phyloP scores from a whole-genome alignment of 148 eudicot genomes.

The Diospyros kaki region DNA sequence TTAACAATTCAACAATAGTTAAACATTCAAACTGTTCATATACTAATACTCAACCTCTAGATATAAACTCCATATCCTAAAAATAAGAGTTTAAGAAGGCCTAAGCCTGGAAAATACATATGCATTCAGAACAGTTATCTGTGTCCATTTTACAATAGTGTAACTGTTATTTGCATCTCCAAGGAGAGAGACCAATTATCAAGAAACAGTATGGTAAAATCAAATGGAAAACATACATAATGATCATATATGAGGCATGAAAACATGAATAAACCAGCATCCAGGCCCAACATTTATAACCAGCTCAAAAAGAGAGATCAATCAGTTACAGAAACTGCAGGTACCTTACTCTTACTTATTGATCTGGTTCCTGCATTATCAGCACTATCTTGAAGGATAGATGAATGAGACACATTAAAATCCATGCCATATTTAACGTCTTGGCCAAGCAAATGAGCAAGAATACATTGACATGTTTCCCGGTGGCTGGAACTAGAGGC shows the following conservation, averaged over 20 bases:
- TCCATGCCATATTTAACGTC: constrained; percentile 41
- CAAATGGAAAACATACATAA: not conserved
- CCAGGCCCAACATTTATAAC: not conserved
- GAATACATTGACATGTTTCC: constrained; percentile 73
- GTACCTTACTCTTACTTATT: constrained; percentile 65
- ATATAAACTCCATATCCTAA: too few relatives aligned
- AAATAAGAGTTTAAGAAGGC: too few relatives aligned
- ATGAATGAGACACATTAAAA: constrained; percentile 26
- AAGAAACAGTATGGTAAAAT: not conserved
- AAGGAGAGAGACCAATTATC: not conserved
- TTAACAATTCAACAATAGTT: too few relatives aligned
- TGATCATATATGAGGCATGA: not conserved
- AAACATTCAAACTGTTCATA: too few relatives aligned
- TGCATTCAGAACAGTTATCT: too few relatives aligned
- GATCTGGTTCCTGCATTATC: constrained; percentile 41
- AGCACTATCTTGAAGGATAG: constrained; percentile 33
- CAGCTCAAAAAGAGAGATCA: constrained; percentile 5
- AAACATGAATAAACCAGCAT: not conserved
- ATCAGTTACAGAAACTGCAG: not conserved
- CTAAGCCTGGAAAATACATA: too few relatives aligned
- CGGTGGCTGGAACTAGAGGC: constrained; percentile 51
- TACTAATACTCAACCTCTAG: too few relatives aligned
- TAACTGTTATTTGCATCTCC: not conserved
- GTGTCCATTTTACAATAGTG: not conserved
- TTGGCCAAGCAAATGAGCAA: constrained; percentile 59